Conservation (phyloP, 1,284 basidiomycete species). For the Cutaneotrichosporon sp. region DNA sequence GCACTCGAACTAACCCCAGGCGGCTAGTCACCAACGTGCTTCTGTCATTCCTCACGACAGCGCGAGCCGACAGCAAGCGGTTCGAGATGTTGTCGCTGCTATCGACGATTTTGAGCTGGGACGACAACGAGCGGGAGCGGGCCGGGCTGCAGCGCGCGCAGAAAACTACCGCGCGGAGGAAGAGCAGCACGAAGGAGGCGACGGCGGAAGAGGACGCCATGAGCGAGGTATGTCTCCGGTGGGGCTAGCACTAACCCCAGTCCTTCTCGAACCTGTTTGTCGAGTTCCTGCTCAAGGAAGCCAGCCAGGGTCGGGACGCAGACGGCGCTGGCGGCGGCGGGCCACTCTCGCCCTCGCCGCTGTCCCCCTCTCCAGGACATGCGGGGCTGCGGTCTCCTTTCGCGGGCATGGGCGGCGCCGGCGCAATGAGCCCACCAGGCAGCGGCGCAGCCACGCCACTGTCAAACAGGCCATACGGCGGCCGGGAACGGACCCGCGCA, state of each 20-base stretch:
- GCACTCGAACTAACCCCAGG: constrained; percentile 38
- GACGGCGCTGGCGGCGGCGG: not conserved
- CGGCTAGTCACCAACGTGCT: constrained; percentile 92
- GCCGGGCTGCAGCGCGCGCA: constrained; percentile 70
- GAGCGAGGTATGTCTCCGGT: constrained; percentile 43
- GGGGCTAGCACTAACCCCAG: constrained; percentile 48
- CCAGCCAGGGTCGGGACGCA: constrained; percentile 50
- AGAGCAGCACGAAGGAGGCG: constrained; percentile 59
- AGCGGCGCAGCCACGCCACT: constrained; percentile 13
- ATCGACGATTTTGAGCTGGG: constrained; percentile 83
- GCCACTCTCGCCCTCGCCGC: not conserved
- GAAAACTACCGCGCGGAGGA: constrained; percentile 51
- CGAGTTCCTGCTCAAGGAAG: constrained; percentile 88
- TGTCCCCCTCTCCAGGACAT: not conserved
- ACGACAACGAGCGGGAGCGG: constrained; percentile 79
- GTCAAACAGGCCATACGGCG: not conserved
- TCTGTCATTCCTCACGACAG: constrained; percentile 83
- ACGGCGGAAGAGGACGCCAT: constrained; percentile 45
- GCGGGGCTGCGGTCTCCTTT: not conserved
- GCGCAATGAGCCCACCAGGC: constrained; percentile 1
- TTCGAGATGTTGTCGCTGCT: constrained; percentile 94
- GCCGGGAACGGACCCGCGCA: not conserved
- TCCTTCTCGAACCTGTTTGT: constrained; percentile 93
- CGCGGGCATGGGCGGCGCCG: not conserved
- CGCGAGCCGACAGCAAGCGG: constrained; percentile 84